These are phyloP conservation scores for Trichophyton schoenleinii DNA, from an alignment of 2,329 filamentous ascomycete species.

Conservation along the genomic window DNA sequence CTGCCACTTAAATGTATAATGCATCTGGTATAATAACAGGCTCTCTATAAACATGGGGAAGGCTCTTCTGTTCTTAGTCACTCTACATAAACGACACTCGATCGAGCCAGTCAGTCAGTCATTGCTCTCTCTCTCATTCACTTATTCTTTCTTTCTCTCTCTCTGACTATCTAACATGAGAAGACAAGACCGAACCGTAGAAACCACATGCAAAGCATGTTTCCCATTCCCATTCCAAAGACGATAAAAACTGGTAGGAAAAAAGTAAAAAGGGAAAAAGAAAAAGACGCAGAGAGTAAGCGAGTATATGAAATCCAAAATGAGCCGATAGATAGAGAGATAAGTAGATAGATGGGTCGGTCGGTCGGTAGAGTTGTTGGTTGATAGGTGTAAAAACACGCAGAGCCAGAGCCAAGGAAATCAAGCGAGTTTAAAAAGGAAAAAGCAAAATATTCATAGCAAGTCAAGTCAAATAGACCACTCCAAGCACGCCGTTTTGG, in stretches of 20 bases:
- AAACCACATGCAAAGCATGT: background rate
- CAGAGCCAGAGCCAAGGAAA: too few relatives aligned
- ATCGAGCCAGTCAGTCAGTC: background rate
- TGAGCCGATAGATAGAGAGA: background rate
- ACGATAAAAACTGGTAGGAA: background rate
- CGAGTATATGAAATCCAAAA: background rate
- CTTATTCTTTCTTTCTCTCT: background rate
- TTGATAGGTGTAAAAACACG: too few relatives aligned
- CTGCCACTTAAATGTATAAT: too few relatives aligned
- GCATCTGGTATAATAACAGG: too few relatives aligned
- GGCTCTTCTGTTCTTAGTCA: background rate
- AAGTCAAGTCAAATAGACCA: background rate
- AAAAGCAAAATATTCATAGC: background rate
- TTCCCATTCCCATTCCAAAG: background rate
- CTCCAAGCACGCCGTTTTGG: slow-evolving; percentile 1
- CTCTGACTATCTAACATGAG: background rate
- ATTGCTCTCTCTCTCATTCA: background rate
- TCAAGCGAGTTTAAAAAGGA: too few relatives aligned
- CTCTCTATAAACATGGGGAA: too few relatives aligned
- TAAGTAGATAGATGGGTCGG: background rate
- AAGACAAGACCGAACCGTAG: background rate
- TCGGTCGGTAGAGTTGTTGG: background rate
- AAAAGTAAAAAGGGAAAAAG: background rate
- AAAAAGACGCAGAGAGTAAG: background rate
- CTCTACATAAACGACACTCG: background rate